A percentile compares a stretch with the other conserved stretches of the same genome.
Evolutionary conservation across 2,329 filamentous ascomycete genomes (phyloP).

Genomic region (Dryadomyces sulphureus): DNA sequence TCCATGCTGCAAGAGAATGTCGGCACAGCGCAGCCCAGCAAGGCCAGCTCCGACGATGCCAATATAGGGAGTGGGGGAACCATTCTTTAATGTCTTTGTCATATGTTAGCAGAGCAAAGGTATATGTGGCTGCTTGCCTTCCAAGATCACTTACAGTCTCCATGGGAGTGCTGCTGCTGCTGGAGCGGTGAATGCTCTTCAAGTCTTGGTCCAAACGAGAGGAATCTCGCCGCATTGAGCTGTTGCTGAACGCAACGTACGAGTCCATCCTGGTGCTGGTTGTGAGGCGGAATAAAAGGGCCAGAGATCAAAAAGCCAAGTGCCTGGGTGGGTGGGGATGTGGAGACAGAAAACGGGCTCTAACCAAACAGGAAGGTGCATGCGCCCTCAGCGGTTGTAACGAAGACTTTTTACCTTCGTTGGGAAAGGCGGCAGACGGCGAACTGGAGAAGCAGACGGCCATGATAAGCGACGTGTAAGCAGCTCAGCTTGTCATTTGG

Average conservation of each 20-base stretch:
- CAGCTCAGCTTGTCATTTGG: too few relatives aligned
- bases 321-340: neutral
- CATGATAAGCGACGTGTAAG: too few relatives aligned
- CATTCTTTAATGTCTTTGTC: too few relatives aligned
- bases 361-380: neutral
- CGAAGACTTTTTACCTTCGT: neutral
- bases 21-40: constrained; percentile 55
- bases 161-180: neutral
- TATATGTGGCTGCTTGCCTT: neutral
- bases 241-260: constrained; percentile 34
- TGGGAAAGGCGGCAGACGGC: too few relatives aligned
- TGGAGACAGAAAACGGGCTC: neutral
- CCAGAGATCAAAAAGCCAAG: neutral
- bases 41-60: constrained; percentile 58
- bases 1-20: constrained; percentile 48
- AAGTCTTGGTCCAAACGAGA: constrained; percentile 37
- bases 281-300: neutral
- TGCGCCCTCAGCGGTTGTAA: neutral
- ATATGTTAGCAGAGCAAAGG: too few relatives aligned
- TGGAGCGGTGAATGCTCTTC: constrained; percentile 21
- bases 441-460: too few relatives aligned
- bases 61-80: constrained; percentile 31
- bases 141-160: neutral
- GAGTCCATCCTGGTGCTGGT: constrained; percentile 27
- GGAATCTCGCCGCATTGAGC: constrained; percentile 24